phyloP scores from a whole-genome alignment of 352 stramenopile genomes.

The Phytopythium litorale region DNA sequence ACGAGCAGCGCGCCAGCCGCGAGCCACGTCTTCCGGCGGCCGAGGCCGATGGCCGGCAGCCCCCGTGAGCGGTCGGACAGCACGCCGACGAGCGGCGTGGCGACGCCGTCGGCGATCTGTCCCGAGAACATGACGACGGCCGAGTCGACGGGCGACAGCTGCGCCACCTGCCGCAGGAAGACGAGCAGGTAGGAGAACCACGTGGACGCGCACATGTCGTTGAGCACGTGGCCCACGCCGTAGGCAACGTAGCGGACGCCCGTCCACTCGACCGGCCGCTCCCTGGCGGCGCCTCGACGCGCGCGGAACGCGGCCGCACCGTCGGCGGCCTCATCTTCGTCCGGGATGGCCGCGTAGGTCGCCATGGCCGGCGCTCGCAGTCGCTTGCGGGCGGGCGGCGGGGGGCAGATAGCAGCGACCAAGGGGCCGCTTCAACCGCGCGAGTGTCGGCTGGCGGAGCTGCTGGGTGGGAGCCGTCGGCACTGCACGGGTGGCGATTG shows the following conservation, averaged over 20 bases:
- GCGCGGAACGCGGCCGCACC: not conserved
- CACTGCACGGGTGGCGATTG: not conserved
- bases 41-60: constrained; percentile 58
- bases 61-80: constrained; percentile 65
- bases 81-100: constrained; percentile 76
- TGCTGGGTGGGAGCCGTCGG: too few relatives aligned
- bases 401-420: too few relatives aligned
- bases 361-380: not conserved
- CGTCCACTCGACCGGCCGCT: constrained; percentile 39
- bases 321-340: constrained; percentile 1
- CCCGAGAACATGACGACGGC: constrained; percentile 86
- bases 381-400: too few relatives aligned
- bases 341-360: constrained; percentile 14
- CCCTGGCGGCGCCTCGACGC: not conserved
- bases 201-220: constrained; percentile 86
- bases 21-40: constrained; percentile 75
- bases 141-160: constrained; percentile 69
- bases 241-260: constrained; percentile 60
- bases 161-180: constrained; percentile 61
- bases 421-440: too few relatives aligned
- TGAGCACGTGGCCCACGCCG: constrained; percentile 80
- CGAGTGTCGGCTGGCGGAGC: too few relatives aligned
- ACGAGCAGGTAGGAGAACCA: constrained; percentile 89
- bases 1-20: constrained; percentile 66
- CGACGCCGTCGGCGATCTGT: constrained; percentile 77